Percentiles rank a stretch among this genome's conserved stretches.
Evolutionary conservation across 768 basidiomycete species (phyloP).

Genomic region (Trametopsis cervina): DNA sequence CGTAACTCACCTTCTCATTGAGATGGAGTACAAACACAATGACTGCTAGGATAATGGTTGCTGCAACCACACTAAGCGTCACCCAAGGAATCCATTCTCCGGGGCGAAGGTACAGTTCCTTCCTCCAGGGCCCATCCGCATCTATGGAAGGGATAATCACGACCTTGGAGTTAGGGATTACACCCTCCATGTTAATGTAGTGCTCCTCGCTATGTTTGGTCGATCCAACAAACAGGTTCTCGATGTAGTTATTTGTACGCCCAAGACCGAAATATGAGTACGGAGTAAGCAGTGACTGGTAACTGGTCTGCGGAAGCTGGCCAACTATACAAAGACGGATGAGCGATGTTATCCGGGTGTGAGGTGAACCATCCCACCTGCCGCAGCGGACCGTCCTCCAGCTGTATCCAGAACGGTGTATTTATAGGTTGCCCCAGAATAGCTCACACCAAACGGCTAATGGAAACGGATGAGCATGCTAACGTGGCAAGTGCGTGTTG

Average conservation of each 20-base stretch:
- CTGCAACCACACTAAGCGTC: conserved; percentile 74
- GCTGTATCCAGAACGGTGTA: conserved; percentile 93
- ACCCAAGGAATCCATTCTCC: conserved; percentile 99
- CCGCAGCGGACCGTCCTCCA: conserved; percentile 83
- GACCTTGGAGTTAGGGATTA: conserved; percentile 95
- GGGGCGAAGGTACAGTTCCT: conserved; percentile 85
- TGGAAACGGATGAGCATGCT: no score
- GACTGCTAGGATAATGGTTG: conserved; percentile 64
- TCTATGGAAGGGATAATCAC: conserved; percentile 79
- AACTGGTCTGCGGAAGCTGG: conserved; percentile 89
- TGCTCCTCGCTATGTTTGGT: conserved; percentile 68
- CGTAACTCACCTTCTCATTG: conserved; percentile 75
- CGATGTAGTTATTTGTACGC: conserved; percentile 98
- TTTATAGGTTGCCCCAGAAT: conserved; percentile 93
- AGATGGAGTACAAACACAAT: conserved; percentile 85
- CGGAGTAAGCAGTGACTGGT: conserved; percentile 84
- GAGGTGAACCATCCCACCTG: conserved; percentile 50
- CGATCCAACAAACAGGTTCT: conserved; percentile 94
- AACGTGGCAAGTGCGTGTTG: no score
- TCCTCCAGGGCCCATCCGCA: conserved; percentile 65
- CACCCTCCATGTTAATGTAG: conserved; percentile 90
- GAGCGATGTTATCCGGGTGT: not conserved
- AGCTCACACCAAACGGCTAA: conserved; percentile 93
- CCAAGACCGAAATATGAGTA: conserved; percentile 97
- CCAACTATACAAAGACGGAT: conserved; percentile 47